A percentile compares a stretch with the other conserved stretches of the same genome.
Evolutionary conservation across 805 yeast species (phyloP).

Genomic region (Metschnikowia hibisci): DNA sequence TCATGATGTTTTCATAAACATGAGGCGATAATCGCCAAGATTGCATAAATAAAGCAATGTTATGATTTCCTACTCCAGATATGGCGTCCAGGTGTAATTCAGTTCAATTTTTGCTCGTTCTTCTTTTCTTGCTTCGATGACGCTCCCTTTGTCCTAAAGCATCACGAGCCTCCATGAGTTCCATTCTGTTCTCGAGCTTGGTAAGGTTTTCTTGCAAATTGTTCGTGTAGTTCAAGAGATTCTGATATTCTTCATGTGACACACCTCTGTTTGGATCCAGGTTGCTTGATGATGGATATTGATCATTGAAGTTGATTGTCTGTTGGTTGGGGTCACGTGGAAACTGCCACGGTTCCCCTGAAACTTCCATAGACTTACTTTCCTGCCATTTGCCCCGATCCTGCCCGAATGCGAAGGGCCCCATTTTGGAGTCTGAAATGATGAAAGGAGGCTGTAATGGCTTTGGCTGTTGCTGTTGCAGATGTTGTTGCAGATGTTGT

Average conservation of each 20-base stretch:
- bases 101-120: neutral
- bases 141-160: constrained; percentile 12
- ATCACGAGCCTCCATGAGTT: constrained; percentile 25
- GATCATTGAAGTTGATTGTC: neutral
- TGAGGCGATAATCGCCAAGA: too few relatives aligned
- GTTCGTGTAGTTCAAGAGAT: constrained; percentile 32
- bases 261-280: constrained; percentile 16
- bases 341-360: constrained; percentile 1
- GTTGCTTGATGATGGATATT: neutral
- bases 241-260: constrained; percentile 29
- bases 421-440: neutral
- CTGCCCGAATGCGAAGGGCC: neutral
- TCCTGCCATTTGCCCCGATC: constrained; percentile 3
- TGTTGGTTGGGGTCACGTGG: neutral
- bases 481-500: neutral
- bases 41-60: neutral
- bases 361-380: neutral
- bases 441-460: neutral
- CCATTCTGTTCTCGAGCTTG: constrained; percentile 25
- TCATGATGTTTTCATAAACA: too few relatives aligned
- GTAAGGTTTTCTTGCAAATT: constrained; percentile 27
- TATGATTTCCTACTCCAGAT: neutral
- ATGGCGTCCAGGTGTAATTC: neutral
- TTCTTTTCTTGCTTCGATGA: constrained; percentile 1
- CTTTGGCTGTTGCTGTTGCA: neutral